Evolutionary conservation across 2,329 filamentous ascomycete genomes (phyloP).

Genomic region (Cytospora paraplurivora): DNA sequence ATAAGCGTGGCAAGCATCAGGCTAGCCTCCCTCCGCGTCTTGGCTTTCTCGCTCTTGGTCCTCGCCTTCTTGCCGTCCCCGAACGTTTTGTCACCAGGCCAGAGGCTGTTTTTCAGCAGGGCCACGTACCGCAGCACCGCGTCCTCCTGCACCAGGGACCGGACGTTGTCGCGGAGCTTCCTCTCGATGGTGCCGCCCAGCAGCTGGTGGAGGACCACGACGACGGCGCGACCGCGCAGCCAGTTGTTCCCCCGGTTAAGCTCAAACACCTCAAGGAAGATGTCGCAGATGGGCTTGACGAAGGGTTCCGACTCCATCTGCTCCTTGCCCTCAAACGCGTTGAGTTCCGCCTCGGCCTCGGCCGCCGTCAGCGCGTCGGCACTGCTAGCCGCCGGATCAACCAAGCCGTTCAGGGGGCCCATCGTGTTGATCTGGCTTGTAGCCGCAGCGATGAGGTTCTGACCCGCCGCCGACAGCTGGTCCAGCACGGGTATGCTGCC

Average conservation of each 20-base stretch:
- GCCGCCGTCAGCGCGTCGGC: slow-evolving; percentile 57
- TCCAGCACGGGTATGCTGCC: slow-evolving; percentile 95
- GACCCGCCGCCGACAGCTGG: slow-evolving; percentile 87
- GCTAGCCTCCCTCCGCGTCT: slow-evolving; percentile 82
- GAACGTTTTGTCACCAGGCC: slow-evolving; percentile 64
- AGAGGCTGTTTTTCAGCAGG: slow-evolving; percentile 74
- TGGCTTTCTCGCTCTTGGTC: slow-evolving; percentile 72
- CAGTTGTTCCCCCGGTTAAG: slow-evolving; percentile 95
- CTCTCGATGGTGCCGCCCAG: slow-evolving; percentile 95
- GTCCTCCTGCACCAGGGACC: slow-evolving; percentile 73
- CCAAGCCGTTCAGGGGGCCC: slow-evolving; percentile 25
- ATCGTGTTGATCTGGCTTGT: slow-evolving; percentile 63
- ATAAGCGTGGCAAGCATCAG: slow-evolving; percentile 86
- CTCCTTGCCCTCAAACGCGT: slow-evolving; percentile 84
- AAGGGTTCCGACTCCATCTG: slow-evolving; percentile 71
- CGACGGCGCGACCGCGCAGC: slow-evolving; percentile 91
- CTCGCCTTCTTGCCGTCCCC: slow-evolving; percentile 54
- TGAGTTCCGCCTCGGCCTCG: slow-evolving; percentile 91
- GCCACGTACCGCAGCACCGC: slow-evolving; percentile 75
- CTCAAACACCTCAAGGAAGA: slow-evolving; percentile 95
- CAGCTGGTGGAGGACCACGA: slow-evolving; percentile 93
- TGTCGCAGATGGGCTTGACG: slow-evolving; percentile 96
- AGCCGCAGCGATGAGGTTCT: slow-evolving; percentile 82
- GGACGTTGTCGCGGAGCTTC: slow-evolving; percentile 85
- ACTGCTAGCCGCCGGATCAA: slow-evolving; percentile 49